Evolutionary conservation across 768 basidiomycete species (phyloP).

Genomic region (Trametes meyenii): DNA sequence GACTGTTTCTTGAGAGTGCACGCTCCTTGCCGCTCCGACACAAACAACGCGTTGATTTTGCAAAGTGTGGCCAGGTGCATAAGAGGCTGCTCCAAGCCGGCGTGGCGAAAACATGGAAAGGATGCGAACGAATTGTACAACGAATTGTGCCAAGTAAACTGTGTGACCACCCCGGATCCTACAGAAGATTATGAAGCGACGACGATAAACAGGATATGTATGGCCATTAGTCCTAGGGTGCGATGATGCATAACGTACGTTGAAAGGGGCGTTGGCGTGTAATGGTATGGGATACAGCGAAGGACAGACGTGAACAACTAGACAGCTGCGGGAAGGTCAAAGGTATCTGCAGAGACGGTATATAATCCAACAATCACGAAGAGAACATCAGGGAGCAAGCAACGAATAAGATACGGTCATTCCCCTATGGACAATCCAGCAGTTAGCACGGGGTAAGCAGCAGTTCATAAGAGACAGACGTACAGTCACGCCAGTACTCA

Average conservation of each 20-base stretch:
- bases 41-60: slow-evolving; percentile 16
- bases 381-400: slow-evolving; percentile 17
- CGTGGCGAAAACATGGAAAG: neutral
- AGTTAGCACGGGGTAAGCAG: neutral
- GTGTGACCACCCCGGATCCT: slow-evolving; percentile 7
- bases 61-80: slow-evolving; percentile 6
- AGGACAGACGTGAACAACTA: slow-evolving; percentile 9
- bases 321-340: slow-evolving; percentile 13
- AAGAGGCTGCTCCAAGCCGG: neutral
- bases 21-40: neutral
- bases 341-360: slow-evolving; percentile 31
- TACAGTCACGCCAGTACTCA: slow-evolving; percentile 43
- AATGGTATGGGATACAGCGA: slow-evolving; percentile 26
- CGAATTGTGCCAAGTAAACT: slow-evolving; percentile 9
- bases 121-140: slow-evolving; percentile 21
- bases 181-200: slow-evolving; percentile 17
- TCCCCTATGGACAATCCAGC: neutral
- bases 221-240: slow-evolving; percentile 18
- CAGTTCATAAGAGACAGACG: neutral
- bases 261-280: slow-evolving; percentile 22
- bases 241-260: slow-evolving; percentile 20
- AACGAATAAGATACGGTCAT: slow-evolving; percentile 23
- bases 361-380: slow-evolving; percentile 37
- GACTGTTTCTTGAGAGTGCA: neutral
- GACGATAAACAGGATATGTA: slow-evolving; percentile 7